These are phyloP conservation scores for Penicillium sp. DNA, from an alignment of 2,329 filamentous ascomycete species.

Conservation along the genomic window DNA sequence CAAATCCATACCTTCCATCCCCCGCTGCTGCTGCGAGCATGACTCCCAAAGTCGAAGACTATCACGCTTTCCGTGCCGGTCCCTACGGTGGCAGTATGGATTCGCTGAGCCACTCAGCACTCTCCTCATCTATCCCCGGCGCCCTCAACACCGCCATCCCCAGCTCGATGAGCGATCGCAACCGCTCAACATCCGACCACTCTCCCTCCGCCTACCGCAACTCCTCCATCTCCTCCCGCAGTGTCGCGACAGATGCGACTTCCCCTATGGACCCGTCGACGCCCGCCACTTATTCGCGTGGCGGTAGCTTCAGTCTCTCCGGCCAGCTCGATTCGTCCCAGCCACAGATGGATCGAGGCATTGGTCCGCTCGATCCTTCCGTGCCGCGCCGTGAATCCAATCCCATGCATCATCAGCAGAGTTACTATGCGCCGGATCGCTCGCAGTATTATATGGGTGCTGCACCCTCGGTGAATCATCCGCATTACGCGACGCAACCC, in stretches of 20 bases:
- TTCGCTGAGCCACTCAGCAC: slow-evolving; percentile 36
- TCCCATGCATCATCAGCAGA: slow-evolving; percentile 37
- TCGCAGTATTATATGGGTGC: slow-evolving; percentile 40
- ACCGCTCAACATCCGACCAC: slow-evolving; percentile 41
- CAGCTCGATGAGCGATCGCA: slow-evolving; percentile 40
- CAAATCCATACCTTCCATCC: slow-evolving; percentile 43
- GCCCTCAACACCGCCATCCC: slow-evolving; percentile 36
- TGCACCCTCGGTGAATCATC: slow-evolving; percentile 31
- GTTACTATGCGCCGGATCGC: slow-evolving; percentile 37
- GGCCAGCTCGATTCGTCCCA: slow-evolving; percentile 36
- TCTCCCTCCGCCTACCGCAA: slow-evolving; percentile 45
- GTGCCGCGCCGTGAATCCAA: slow-evolving; percentile 43
- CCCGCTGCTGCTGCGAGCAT: slow-evolving; percentile 36
- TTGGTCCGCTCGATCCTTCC: slow-evolving; percentile 37
- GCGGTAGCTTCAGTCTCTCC: slow-evolving; percentile 43
- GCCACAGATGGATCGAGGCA: slow-evolving; percentile 36
- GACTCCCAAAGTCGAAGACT: slow-evolving; percentile 43
- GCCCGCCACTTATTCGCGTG: slow-evolving; percentile 40
- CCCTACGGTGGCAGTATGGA: slow-evolving; percentile 43
- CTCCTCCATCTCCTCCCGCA: slow-evolving; percentile 44
- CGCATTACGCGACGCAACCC: slow-evolving; percentile 38
- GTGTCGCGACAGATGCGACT: slow-evolving; percentile 42
- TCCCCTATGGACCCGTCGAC: slow-evolving; percentile 45
- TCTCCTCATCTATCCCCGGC: slow-evolving; percentile 39
- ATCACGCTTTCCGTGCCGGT: slow-evolving; percentile 37